A percentile compares a stretch with the other conserved stretches of the same genome.
Evolutionary conservation across 257 asterid species (phyloP).

Genomic region (Pogostemon cablin): DNA sequence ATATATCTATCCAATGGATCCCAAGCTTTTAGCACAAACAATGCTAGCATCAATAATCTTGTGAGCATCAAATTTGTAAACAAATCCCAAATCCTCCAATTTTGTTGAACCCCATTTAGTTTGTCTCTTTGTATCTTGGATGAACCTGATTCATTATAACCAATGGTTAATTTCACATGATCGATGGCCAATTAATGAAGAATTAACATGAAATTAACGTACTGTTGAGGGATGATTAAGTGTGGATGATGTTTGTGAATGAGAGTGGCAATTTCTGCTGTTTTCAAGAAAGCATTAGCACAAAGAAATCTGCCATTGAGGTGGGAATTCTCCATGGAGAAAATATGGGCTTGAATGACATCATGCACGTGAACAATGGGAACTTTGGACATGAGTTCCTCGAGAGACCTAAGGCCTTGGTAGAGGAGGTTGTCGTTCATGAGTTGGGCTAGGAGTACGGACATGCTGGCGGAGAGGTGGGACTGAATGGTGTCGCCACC

Average conservation of each 20-base stretch:
- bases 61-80: slow-evolving; percentile 44
- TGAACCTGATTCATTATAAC: slow-evolving; percentile 34
- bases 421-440: slow-evolving; percentile 25
- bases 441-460: slow-evolving; percentile 32
- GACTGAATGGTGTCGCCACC: slow-evolving; percentile 60
- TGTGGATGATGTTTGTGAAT: slow-evolving; percentile 31
- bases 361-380: slow-evolving; percentile 61
- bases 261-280: slow-evolving; percentile 30
- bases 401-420: slow-evolving; percentile 45
- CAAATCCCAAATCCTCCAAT: slow-evolving; percentile 57
- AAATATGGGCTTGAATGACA: slow-evolving; percentile 55
- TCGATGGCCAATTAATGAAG: too few relatives aligned
- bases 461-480: slow-evolving; percentile 35
- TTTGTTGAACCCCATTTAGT: slow-evolving; percentile 55
- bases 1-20: background rate
- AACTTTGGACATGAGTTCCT: slow-evolving; percentile 53
- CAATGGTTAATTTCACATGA: too few relatives aligned
- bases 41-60: slow-evolving; percentile 39
- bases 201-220: background rate
- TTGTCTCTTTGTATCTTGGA: slow-evolving; percentile 51
- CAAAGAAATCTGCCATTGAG: slow-evolving; percentile 56
- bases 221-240: slow-evolving; percentile 42
- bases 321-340: slow-evolving; percentile 41
- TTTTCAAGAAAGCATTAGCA: slow-evolving; percentile 42
- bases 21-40: slow-evolving; percentile 39